A percentile compares a stretch with the other conserved stretches of the same genome.
Conservation (phyloP, 257 asterid genomes). For the Galeopsis tetrahit region DNA sequence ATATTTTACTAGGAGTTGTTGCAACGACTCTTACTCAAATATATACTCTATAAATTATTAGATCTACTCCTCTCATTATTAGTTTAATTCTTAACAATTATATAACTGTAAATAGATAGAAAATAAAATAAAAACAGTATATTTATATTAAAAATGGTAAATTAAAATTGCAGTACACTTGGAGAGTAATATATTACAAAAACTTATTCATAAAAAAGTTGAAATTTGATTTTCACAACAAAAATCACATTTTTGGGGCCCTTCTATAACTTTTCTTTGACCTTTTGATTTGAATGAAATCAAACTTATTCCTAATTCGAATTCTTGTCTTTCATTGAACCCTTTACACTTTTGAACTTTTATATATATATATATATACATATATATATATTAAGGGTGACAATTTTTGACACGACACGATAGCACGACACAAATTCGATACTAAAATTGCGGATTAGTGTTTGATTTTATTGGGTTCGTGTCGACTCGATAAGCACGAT, state of each 20-base stretch:
- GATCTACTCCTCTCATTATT: background rate
- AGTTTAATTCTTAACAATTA: too few species aligned
- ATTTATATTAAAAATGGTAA: too few species aligned
- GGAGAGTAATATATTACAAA: background rate
- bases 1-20: background rate
- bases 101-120: too few species aligned
- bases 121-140: too few species aligned
- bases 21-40: background rate
- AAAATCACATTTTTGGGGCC: conserved; percentile 25
- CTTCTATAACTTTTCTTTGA: conserved; percentile 9
- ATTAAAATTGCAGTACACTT: background rate
- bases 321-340: background rate
- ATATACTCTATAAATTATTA: too few species aligned
- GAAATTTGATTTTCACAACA: background rate
- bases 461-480: too few species aligned
- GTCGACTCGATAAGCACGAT: too few species aligned
- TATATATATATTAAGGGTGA: too few species aligned
- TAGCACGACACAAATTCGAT: too few species aligned
- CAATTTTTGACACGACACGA: too few species aligned
- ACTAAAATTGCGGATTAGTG: too few species aligned
- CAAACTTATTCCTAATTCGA: conserved; percentile 12
- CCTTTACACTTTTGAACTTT: background rate
- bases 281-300: conserved; percentile 29
- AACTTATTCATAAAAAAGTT: background rate
- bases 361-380: too few species aligned